phyloP scores from a whole-genome alignment of 2,329 filamentous ascomycete species.

The Colletotrichum plurivorum region DNA sequence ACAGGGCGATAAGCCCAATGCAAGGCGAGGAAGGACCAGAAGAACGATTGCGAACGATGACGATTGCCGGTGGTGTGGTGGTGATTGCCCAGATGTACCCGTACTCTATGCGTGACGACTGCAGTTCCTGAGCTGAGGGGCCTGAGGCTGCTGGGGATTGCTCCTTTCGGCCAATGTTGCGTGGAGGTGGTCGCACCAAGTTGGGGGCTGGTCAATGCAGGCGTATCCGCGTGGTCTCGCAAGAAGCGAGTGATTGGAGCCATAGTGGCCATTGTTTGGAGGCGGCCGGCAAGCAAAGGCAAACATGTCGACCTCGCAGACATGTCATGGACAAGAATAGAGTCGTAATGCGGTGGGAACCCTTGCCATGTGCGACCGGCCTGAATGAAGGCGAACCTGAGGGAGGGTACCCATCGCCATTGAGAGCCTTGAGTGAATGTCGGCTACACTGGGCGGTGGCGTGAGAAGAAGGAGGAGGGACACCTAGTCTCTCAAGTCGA shows the following conservation, averaged over 20 bases:
- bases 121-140: constrained; percentile 9
- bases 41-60: constrained; percentile 13
- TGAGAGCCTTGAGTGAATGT: not conserved
- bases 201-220: constrained; percentile 12
- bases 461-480: not conserved
- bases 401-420: constrained; percentile 1
- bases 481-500: not conserved
- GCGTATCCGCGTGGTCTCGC: constrained; percentile 23
- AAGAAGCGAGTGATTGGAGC: constrained; percentile 12
- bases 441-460: not conserved
- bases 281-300: constrained; percentile 6
- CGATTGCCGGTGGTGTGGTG: constrained; percentile 14
- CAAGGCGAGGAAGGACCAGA: constrained; percentile 6
- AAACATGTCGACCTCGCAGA: constrained; percentile 23
- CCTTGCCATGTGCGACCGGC: constrained; percentile 28
- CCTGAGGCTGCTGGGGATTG: constrained; percentile 3
- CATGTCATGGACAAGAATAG: constrained; percentile 20
- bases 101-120: not conserved
- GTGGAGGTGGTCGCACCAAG: constrained; percentile 6
- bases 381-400: constrained; percentile 4
- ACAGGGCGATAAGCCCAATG: constrained; percentile 21
- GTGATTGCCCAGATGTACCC: constrained; percentile 16
- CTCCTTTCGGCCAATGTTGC: not conserved
- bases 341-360: constrained; percentile 17
- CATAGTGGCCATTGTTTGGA: constrained; percentile 17